phyloP scores from a whole-genome alignment of 139 green algal species.

The Tetradesmus lagerheimii region DNA sequence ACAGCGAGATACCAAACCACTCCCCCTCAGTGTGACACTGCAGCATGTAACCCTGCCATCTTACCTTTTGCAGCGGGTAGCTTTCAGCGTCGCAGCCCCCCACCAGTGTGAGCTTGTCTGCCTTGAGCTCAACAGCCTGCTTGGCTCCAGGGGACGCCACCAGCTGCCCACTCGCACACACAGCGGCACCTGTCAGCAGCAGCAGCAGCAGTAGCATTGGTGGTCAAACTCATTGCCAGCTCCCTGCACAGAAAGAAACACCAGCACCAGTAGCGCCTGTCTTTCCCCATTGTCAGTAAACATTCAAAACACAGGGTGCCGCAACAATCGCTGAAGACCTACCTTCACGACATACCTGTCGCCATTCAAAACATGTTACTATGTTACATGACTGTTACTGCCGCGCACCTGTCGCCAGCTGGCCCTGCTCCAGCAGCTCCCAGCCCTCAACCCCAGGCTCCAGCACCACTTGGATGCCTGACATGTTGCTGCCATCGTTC shows the following conservation, averaged over 20 bases:
- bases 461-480: slow-evolving; percentile 61
- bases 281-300: too few species aligned
- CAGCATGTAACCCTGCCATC: neutral
- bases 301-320: too few species aligned
- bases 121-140: slow-evolving; percentile 59
- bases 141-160: slow-evolving; percentile 47
- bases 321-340: too few species aligned
- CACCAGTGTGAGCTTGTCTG: slow-evolving; percentile 38
- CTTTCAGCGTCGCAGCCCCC: slow-evolving; percentile 50
- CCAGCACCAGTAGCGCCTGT: too few species aligned
- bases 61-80: slow-evolving; percentile 67
- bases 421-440: slow-evolving; percentile 47
- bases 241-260: too few species aligned
- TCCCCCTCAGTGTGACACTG: too few species aligned
- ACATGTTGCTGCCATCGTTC: slow-evolving; percentile 61
- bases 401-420: slow-evolving; percentile 54
- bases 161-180: slow-evolving; percentile 48
- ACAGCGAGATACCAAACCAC: too few species aligned
- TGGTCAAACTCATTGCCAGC: too few species aligned
- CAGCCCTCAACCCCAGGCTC: slow-evolving; percentile 35
- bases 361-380: too few species aligned
- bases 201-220: slow-evolving; percentile 2
- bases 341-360: too few species aligned
- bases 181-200: slow-evolving; percentile 34
- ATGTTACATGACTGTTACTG: neutral